A percentile compares a stretch with the other conserved stretches of the same genome.
phyloP scores from a whole-genome alignment of 148 eudicot genomes.

The Rhododendron ferrugineum region DNA sequence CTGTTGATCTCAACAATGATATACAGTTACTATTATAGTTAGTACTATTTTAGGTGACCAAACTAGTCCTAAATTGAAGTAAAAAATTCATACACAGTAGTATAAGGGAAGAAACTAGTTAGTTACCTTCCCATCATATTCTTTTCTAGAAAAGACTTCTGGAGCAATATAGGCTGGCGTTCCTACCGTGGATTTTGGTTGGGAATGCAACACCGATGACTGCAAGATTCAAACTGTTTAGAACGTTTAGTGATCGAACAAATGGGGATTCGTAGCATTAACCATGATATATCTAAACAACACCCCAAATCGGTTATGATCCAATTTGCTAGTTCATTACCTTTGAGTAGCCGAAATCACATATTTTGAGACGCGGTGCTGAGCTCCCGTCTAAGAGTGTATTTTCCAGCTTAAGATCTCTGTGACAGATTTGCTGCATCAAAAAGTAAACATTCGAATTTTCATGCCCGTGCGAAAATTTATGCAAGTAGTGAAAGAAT shows the following conservation, averaged over 20 bases:
- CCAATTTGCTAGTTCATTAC: conserved; percentile 9
- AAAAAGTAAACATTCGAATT: not conserved
- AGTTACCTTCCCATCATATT: conserved; percentile 60
- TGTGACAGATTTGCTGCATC: conserved; percentile 55
- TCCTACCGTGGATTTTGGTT: conserved; percentile 51
- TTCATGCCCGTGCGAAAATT: not conserved
- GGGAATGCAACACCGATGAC: conserved; percentile 55
- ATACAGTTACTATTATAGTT: not conserved
- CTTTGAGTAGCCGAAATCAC: conserved; percentile 75
- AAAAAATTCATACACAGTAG: not conserved
- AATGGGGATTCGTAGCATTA: not conserved
- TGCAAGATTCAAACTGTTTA: conserved; percentile 9
- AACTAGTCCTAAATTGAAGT: not conserved
- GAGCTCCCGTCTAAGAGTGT: conserved; percentile 59
- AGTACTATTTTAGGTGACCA: not conserved
- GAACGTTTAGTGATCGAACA: not conserved
- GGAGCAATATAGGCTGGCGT: conserved; percentile 54
- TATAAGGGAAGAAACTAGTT: not conserved
- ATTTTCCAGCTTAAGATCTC: conserved; percentile 70
- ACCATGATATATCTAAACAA: not conserved
- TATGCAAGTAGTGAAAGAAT: not conserved
- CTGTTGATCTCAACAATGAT: conserved; percentile 28
- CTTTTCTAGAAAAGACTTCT: conserved; percentile 41
- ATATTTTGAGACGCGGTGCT: conserved; percentile 61
- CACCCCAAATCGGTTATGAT: not conserved